A percentile compares a stretch with the other conserved stretches of the same genome.
These are phyloP conservation scores for Fusarium buharicum DNA, from an alignment of 2,329 filamentous ascomycete species.

Conservation along the genomic window DNA sequence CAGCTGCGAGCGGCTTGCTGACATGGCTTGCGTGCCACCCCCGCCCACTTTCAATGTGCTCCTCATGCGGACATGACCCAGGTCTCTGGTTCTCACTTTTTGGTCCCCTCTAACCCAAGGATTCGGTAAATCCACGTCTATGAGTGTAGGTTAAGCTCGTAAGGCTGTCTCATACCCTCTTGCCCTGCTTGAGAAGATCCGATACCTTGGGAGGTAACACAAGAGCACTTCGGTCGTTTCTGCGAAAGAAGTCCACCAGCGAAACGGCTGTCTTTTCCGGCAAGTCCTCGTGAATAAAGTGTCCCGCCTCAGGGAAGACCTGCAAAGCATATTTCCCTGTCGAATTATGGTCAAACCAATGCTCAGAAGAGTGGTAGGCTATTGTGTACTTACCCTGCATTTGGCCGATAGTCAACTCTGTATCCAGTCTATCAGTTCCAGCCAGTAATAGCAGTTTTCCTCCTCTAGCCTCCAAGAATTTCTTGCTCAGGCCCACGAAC, in stretches of 20 bases:
- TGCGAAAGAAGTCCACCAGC: constrained; percentile 88
- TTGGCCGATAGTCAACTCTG: constrained; percentile 92
- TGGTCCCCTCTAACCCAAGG: constrained; percentile 6
- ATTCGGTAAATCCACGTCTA: constrained; percentile 17
- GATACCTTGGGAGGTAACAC: constrained; percentile 93
- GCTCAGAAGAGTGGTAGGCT: neutral
- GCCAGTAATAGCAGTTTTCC: constrained; percentile 88
- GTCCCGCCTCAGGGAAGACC: constrained; percentile 92
- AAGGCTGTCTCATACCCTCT: constrained; percentile 60
- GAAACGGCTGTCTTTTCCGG: constrained; percentile 88
- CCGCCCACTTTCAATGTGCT: constrained; percentile 11
- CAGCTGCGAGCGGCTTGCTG: neutral
- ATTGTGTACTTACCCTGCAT: constrained; percentile 80
- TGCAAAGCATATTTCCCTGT: constrained; percentile 92
- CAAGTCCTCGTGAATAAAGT: constrained; percentile 96
- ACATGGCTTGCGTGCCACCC: constrained; percentile 11
- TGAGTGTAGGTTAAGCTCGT: constrained; percentile 7
- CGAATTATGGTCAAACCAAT: constrained; percentile 19
- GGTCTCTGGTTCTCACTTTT: constrained; percentile 1
- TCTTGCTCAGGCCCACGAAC: constrained; percentile 88
- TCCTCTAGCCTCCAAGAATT: constrained; percentile 83
- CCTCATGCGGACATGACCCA: constrained; percentile 2
- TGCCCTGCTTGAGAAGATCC: constrained; percentile 72
- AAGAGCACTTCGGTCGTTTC: constrained; percentile 86
- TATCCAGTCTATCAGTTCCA: constrained; percentile 89